Conservation (phyloP, 306 rosid genomes). For the Acacia melanoxylon region DNA sequence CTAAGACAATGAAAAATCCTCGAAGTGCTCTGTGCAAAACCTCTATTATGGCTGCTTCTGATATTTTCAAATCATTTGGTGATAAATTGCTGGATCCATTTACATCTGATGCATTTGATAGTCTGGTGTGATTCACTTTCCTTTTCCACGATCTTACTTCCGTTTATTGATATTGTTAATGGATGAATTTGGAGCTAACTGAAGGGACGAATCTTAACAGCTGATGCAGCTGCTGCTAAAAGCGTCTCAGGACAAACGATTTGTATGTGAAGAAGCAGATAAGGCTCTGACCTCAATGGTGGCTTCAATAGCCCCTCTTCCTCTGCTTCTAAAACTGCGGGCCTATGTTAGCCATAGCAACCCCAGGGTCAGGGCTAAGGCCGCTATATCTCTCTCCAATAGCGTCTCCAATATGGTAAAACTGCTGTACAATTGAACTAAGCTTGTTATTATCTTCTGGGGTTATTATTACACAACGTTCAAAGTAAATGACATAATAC, state of each 20-base stretch:
- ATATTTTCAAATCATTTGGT: constrained; percentile 72
- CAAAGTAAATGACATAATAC: neutral
- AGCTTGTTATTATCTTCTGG: neutral
- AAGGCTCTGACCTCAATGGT: constrained; percentile 68
- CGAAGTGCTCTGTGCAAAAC: constrained; percentile 92
- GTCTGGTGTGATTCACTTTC: constrained; percentile 52
- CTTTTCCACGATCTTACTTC: neutral
- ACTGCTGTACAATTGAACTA: neutral
- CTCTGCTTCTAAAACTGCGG: constrained; percentile 62
- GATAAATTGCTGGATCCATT: constrained; percentile 66
- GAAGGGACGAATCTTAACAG: constrained; percentile 47
- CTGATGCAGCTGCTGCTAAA: constrained; percentile 76
- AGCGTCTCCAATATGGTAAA: constrained; percentile 85
- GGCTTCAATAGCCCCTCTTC: constrained; percentile 65
- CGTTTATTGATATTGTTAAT: neutral
- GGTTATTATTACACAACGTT: neutral
- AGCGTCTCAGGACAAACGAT: constrained; percentile 86
- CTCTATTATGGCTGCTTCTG: constrained; percentile 91
- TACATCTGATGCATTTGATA: constrained; percentile 64
- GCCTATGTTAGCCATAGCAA: constrained; percentile 64
- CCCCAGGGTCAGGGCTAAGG: constrained; percentile 83
- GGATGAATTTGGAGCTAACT: constrained; percentile 6
- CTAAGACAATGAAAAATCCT: constrained; percentile 89
- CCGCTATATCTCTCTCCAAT: constrained; percentile 64
- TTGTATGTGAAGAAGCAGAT: constrained; percentile 96